phyloP scores from a whole-genome alignment of 257 asterid genomes.

The Oldenlandia corymbosa region DNA sequence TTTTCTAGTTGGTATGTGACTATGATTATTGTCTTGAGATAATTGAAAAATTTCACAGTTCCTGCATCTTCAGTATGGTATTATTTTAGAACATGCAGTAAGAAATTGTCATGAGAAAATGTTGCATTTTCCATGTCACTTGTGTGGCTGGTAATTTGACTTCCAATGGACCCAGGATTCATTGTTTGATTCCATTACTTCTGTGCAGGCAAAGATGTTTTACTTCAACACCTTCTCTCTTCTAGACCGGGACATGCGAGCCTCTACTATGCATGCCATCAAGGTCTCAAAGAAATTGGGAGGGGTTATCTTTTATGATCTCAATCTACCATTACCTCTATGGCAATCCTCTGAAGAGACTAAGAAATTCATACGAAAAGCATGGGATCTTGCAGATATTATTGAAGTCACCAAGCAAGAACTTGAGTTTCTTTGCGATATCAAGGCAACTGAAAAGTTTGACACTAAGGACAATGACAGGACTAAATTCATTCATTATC shows the following conservation, averaged over 20 bases:
- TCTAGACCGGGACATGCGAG: constrained; percentile 68
- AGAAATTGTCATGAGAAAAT: background rate
- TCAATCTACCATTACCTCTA: constrained; percentile 81
- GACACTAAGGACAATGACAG: constrained; percentile 61
- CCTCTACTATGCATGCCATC: constrained; percentile 62
- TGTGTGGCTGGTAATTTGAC: background rate
- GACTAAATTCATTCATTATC: constrained; percentile 71
- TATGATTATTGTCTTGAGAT: background rate
- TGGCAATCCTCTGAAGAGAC: constrained; percentile 79
- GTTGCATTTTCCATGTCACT: background rate
- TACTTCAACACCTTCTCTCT: constrained; percentile 84
- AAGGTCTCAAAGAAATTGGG: constrained; percentile 65
- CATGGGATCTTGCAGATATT: constrained; percentile 71
- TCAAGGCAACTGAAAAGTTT: constrained; percentile 54
- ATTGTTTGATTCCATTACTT: background rate
- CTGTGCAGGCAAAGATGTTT: constrained; percentile 75
- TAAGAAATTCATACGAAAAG: constrained; percentile 49
- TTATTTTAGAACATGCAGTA: background rate
- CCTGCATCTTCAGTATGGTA: background rate
- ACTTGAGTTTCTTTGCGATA: constrained; percentile 83
- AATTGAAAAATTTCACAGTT: background rate
- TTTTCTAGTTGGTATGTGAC: no score
- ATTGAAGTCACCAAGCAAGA: constrained; percentile 93
- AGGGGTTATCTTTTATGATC: constrained; percentile 66
- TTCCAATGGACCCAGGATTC: background rate